Base-by-base conservation (phyloP, 208 protist genomes). In the Trypanosoma cruzi region DNA sequence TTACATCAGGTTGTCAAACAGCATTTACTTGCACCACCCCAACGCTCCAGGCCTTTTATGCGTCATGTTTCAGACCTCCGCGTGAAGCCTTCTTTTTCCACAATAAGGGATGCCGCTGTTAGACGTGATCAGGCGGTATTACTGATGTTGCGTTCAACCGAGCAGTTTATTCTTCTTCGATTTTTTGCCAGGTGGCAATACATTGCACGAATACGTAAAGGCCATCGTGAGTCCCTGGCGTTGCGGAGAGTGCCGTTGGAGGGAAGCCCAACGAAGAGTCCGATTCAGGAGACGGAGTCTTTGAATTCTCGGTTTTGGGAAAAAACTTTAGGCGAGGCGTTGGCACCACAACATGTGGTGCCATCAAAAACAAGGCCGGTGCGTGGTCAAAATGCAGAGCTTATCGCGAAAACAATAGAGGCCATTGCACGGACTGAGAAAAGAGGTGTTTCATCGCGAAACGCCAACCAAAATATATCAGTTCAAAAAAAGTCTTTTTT, bases 141-240 rank as follows among this genome's bases (percentile, higher is more conserved):
- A 29, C 31, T 66, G 11, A 62, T 77, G 71, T n/a, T 48, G 18
- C 63, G 57, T 8, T 48, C 48, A 24, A 26, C 34, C 13, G 37
- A 24, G 26, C 57, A 67, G 22, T 67, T 77, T 65, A 26, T 70
- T 34, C 71, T 71, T 34, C 29, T 77, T 29, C 71, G 64, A 22
- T 77, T 71, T 46, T 77, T 77, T 60, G 42, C 58, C 4, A 71
- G 52, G 31, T 77, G 71, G 71, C 40, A 55, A 44, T 67, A 60
- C 34, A 52, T 60, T 61, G 57, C 40, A 29, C 42, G 31, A 67
- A 37, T 58, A 32, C 50, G 29, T 53, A 64, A 34, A 24, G 26
- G n/a, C 1, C n/a, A 4, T 11, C 48, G 8, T 4, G 22, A 11
- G 8, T 24, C 22, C 16, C 48, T n/a, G 48, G 16, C 48, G 1